A percentile compares a stretch with the other conserved stretches of the same genome.
Evolutionary conservation across 371 early-diverging fungal species (phyloP).

Genomic region (Mortierella sp.): DNA sequence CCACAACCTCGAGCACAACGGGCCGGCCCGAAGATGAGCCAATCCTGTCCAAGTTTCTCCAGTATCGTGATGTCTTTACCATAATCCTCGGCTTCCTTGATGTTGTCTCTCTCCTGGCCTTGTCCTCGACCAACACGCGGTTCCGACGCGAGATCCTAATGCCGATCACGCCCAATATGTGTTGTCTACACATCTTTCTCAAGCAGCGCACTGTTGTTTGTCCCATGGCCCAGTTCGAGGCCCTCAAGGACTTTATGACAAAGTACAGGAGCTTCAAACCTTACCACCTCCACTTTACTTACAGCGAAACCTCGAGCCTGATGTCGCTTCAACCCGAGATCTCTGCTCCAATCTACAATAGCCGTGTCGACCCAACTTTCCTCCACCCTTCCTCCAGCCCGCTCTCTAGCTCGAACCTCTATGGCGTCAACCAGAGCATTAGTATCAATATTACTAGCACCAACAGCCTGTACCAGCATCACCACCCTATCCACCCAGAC

Average conservation of each 20-base stretch:
- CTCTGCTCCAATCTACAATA: slow-evolving; percentile 40
- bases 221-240: slow-evolving; percentile 48
- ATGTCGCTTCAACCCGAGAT: slow-evolving; percentile 36
- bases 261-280: slow-evolving; percentile 49
- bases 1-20: background rate
- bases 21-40: slow-evolving; percentile 18
- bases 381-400: slow-evolving; percentile 34
- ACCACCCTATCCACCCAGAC: slow-evolving; percentile 18
- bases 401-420: slow-evolving; percentile 19
- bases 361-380: slow-evolving; percentile 24
- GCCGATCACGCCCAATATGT: slow-evolving; percentile 33
- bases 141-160: slow-evolving; percentile 43
- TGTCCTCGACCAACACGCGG: slow-evolving; percentile 21
- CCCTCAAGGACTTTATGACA: slow-evolving; percentile 47
- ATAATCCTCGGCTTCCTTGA: slow-evolving; percentile 36
- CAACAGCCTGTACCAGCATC: slow-evolving; percentile 30
- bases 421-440: slow-evolving; percentile 39
- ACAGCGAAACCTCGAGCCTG: slow-evolving; percentile 34
- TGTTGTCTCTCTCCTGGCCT: slow-evolving; percentile 28
- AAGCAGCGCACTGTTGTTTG: slow-evolving; percentile 33
- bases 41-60: slow-evolving; percentile 29
- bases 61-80: slow-evolving; percentile 31
- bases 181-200: slow-evolving; percentile 31
- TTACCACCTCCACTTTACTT: slow-evolving; percentile 46
- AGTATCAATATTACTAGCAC: slow-evolving; percentile 33